Evolutionary conservation across 2,329 filamentous ascomycete genomes (phyloP).

Genomic region (Dactylellina sp.): DNA sequence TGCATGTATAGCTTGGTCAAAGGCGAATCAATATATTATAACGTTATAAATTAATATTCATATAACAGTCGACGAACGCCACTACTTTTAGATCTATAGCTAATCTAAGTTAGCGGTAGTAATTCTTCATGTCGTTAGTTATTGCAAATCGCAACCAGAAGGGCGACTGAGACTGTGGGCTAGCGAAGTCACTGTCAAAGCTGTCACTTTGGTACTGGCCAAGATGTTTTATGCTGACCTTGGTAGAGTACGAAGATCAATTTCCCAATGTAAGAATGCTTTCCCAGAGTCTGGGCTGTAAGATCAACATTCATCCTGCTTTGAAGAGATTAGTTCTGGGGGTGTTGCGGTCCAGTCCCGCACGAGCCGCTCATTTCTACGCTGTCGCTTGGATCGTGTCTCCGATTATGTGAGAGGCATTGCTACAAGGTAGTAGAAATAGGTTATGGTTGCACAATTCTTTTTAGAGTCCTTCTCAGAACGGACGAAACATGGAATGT

Average conservation of each 20-base stretch:
- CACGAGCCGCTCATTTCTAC: constrained; percentile 38
- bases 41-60: constrained; percentile 43
- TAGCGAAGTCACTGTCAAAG: constrained; percentile 5
- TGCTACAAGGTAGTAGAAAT: constrained; percentile 4
- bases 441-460: constrained; percentile 15
- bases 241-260: constrained; percentile 33
- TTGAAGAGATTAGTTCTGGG: constrained; percentile 19
- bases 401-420: constrained; percentile 1
- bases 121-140: no score
- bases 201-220: neutral
- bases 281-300: constrained; percentile 22
- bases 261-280: constrained; percentile 10
- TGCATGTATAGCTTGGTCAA: neutral
- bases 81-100: constrained; percentile 23
- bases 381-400: constrained; percentile 43
- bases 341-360: constrained; percentile 31
- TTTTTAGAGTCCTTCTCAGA: constrained; percentile 21
- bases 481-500: constrained; percentile 36
- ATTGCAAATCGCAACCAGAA: neutral
- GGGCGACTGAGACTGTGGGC: neutral
- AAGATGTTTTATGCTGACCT: neutral
- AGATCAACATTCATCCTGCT: constrained; percentile 35
- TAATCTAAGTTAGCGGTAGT: constrained; percentile 11
- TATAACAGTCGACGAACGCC: constrained; percentile 20
- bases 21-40: constrained; percentile 28